A percentile compares a stretch with the other conserved stretches of the same genome.
These are phyloP conservation scores for Penicillium sp. DNA, from an alignment of 2,329 filamentous ascomycete species.

Conservation along the genomic window DNA sequence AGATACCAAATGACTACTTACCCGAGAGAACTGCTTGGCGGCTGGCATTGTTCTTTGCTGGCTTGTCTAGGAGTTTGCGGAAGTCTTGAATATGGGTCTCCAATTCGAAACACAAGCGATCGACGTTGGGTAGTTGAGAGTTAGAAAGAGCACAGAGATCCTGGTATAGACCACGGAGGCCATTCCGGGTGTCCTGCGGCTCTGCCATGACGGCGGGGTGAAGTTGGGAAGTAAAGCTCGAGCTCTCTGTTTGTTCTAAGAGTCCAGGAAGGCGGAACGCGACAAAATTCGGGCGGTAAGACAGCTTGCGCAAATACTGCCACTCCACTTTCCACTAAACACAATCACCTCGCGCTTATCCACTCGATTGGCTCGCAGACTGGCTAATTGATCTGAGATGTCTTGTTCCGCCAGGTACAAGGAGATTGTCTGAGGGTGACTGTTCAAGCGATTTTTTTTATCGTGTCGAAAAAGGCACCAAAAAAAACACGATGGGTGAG, in stretches of 20 bases:
- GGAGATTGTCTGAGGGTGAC: not conserved
- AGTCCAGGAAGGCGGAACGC: slow-evolving; percentile 34
- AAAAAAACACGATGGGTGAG: slow-evolving; percentile 38
- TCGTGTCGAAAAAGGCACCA: not conserved
- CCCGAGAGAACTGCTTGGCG: slow-evolving; percentile 68
- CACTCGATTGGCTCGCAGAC: not conserved
- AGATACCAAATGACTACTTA: slow-evolving; percentile 38
- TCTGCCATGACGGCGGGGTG: slow-evolving; percentile 40
- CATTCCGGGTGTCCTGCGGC: slow-evolving; percentile 68
- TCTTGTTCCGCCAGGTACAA: not conserved
- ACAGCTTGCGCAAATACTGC: slow-evolving; percentile 7
- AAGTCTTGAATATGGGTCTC: slow-evolving; percentile 66
- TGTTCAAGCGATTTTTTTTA: not conserved
- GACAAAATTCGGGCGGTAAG: slow-evolving; percentile 35
- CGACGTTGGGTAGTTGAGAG: slow-evolving; percentile 65
- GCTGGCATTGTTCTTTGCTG: slow-evolving; percentile 70
- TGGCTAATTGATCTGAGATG: slow-evolving; percentile 1
- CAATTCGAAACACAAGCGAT: slow-evolving; percentile 66
- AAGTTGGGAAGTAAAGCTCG: slow-evolving; percentile 22
- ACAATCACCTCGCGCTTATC: slow-evolving; percentile 9
- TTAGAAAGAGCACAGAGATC: slow-evolving; percentile 77
- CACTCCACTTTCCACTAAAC: slow-evolving; percentile 7
- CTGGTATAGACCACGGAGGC: slow-evolving; percentile 79
- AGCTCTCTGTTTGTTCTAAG: slow-evolving; percentile 28
- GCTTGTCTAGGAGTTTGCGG: slow-evolving; percentile 70